These are phyloP conservation scores for Cicer bijugum DNA, from an alignment of 306 rosid species.

Conservation along the genomic window DNA sequence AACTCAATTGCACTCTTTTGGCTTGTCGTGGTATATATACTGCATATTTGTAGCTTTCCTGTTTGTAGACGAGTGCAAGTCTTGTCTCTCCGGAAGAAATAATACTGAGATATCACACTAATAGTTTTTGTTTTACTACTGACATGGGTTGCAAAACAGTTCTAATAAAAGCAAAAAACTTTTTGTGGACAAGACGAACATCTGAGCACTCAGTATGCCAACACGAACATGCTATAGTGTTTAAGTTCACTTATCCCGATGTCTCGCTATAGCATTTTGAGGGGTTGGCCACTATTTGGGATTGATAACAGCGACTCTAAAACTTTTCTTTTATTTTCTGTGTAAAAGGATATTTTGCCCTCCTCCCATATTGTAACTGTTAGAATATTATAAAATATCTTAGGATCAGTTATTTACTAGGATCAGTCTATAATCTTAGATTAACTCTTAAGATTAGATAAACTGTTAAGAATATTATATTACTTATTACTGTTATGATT, in stretches of 20 bases:
- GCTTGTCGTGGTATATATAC: constrained; percentile 5
- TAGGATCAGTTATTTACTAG: no score
- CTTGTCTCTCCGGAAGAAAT: not conserved
- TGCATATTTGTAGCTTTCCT: constrained; percentile 18
- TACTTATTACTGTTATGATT: no score
- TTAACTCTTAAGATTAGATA: no score
- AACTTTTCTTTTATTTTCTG: not conserved
- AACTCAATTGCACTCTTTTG: constrained; percentile 17
- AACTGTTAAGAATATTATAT: no score
- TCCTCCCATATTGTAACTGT: constrained; percentile 24
- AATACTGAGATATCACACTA: not conserved
- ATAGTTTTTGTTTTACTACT: constrained; percentile 9
- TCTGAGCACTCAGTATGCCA: not conserved
- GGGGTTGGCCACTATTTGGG: not conserved
- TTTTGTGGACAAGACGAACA: not conserved
- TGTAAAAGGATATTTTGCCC: constrained; percentile 21
- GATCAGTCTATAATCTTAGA: no score
- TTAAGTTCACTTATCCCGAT: not conserved
- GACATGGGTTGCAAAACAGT: not conserved
- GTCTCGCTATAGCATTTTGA: not conserved
- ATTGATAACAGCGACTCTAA: not conserved
- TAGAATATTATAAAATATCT: no score
- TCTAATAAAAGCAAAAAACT: constrained; percentile 10
- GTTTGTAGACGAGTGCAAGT: not conserved
- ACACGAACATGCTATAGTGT: not conserved